A percentile compares a stretch with the other conserved stretches of the same genome.
phyloP scores from a whole-genome alignment of 352 stramenopile species.

The Globisporangium camurandrum region DNA sequence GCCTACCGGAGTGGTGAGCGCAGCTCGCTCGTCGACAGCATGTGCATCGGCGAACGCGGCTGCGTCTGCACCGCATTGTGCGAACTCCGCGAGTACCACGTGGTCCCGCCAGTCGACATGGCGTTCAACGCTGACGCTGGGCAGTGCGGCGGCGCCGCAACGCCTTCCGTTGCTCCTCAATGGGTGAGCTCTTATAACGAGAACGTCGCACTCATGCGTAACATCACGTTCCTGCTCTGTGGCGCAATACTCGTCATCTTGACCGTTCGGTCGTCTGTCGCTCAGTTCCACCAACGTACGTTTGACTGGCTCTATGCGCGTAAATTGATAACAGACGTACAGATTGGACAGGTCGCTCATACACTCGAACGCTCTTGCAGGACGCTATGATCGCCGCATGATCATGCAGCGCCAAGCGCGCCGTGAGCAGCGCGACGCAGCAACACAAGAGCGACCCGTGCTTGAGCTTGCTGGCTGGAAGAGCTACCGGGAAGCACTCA shows the following conservation, averaged over 20 bases:
- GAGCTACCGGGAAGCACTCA: slow-evolving; percentile 43
- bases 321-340: no score
- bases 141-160: background rate
- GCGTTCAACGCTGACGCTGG: background rate
- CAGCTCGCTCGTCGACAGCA: slow-evolving; percentile 3
- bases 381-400: background rate
- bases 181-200: background rate
- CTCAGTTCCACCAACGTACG: background rate
- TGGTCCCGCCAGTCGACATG: background rate
- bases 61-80: slow-evolving; percentile 36
- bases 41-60: slow-evolving; percentile 21
- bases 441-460: slow-evolving; percentile 13
- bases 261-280: background rate
- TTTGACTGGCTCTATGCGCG: background rate
- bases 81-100: slow-evolving; percentile 6
- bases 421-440: slow-evolving; percentile 13
- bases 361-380: background rate
- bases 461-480: slow-evolving; percentile 39
- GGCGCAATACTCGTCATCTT: background rate
- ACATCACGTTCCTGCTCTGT: background rate
- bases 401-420: slow-evolving; percentile 1
- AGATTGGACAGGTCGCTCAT: no score
- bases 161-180: background rate
- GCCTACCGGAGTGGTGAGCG: background rate
- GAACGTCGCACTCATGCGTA: background rate